Base-by-base conservation (phyloP, 495 filamentous ascomycete species). In the Xylaria castorea region DNA sequence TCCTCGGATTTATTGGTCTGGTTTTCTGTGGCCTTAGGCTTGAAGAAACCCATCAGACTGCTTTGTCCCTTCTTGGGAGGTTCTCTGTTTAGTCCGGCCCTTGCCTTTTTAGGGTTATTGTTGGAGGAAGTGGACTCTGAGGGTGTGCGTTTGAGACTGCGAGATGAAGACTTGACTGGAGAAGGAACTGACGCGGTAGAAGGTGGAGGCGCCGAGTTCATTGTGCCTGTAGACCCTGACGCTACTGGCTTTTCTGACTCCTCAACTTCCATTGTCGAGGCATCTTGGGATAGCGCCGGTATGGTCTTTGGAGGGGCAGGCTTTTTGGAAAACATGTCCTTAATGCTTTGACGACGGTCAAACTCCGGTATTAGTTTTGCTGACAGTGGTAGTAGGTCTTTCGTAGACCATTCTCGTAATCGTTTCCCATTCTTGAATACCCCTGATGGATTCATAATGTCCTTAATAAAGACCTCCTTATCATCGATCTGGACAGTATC, bases 281-380 rank as follows among this genome's bases (percentile, higher is more conserved):
- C 30, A 34, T 78, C 75, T 42, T 60, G 75, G 40, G 73, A 34
- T 14, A 74, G 66, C 42, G 30, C n/a, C 50, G 71, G 53, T 30
- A 46, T 73, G 34, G 64, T 25, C 57, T 75, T 78, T 2, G 75
- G 18, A 44, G 73, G 40, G 0, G 75, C 55, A 6, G 72, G 80
- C 66, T 67, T 87, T 77, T 89, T 94, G 46, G 83, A 87, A 74
- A 98, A 97, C 95, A 98, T 97, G 73, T 97, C 94, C 71, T 92
- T 94, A 76, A 98, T 97, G 76, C 84, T 97, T 72, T 89, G 87
- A 4, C 95, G 90, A 60, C 89, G 90, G 72, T 94, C 89, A 73
- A 97, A 98, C 77, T 98, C 95, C 0, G 94, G 92, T 53, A 97
- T 91, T 20, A 95, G 85, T 74, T 90, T 94, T 0, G 91, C 94